A percentile compares a stretch with the other conserved stretches of the same genome.
Evolutionary conservation across 495 filamentous ascomycete species (phyloP).

Genomic region (Cercophora sp.): DNA sequence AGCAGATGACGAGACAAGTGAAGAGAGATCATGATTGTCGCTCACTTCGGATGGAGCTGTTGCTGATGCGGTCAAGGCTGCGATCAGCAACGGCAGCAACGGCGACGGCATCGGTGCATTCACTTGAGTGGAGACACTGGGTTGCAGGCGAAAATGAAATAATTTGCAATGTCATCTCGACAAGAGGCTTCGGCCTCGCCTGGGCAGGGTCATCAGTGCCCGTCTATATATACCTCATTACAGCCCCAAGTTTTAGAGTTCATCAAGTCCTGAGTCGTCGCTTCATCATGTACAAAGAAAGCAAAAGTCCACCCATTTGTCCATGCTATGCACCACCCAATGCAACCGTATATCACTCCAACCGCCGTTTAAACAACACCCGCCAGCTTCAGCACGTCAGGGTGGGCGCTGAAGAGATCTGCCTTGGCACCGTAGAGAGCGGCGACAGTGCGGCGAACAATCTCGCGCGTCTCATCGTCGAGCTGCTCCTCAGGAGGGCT

Average conservation of each 20-base stretch:
- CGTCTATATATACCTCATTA: slow-evolving; percentile 1
- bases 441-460: slow-evolving; percentile 24
- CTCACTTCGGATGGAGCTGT: too few relatives aligned
- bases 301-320: slow-evolving; percentile 12
- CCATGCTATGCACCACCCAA: slow-evolving; percentile 21
- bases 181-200: too few relatives aligned
- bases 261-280: slow-evolving; percentile 24
- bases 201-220: not conserved
- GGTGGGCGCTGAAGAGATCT: slow-evolving; percentile 27
- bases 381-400: slow-evolving; percentile 29
- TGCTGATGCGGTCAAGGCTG: too few relatives aligned
- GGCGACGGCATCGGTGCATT: too few relatives aligned
- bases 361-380: slow-evolving; percentile 20
- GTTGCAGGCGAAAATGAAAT: too few relatives aligned
- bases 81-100: too few relatives aligned
- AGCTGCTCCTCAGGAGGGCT: slow-evolving; percentile 78
- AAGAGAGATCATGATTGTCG: too few relatives aligned
- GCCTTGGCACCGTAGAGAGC: slow-evolving; percentile 28
- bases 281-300: slow-evolving; percentile 20
- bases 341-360: too few relatives aligned
- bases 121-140: too few relatives aligned
- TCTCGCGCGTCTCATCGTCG: slow-evolving; percentile 66
- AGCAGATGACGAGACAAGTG: too few relatives aligned
- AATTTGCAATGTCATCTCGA: too few relatives aligned
- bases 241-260: slow-evolving; percentile 6